These are phyloP conservation scores for Nakazawaea pomicola DNA, from an alignment of 805 yeast species.

Conservation along the genomic window DNA sequence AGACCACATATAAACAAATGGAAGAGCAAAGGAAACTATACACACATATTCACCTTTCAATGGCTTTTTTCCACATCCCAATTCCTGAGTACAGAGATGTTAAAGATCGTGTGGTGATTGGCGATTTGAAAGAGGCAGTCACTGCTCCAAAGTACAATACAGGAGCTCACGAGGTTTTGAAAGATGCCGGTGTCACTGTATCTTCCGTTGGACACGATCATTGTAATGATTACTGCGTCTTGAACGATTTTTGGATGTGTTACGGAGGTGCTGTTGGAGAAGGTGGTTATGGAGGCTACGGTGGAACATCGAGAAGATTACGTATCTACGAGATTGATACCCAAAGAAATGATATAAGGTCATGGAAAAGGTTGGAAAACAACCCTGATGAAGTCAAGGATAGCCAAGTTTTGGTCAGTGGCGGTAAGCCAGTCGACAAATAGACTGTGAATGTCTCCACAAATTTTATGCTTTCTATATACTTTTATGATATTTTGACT, in stretches of 20 bases:
- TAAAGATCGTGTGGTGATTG: constrained; percentile 43
- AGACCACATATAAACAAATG: constrained; percentile 26
- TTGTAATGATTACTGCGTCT: constrained; percentile 84
- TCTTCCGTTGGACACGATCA: constrained; percentile 93
- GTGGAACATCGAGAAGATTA: constrained; percentile 76
- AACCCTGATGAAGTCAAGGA: constrained; percentile 45
- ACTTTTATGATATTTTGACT: not conserved
- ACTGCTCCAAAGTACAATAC: constrained; percentile 75
- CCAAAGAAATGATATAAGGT: constrained; percentile 36
- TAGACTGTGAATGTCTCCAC: too few relatives aligned
- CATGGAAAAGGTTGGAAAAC: constrained; percentile 73
- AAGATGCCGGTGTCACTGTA: constrained; percentile 65
- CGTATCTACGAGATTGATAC: constrained; percentile 67
- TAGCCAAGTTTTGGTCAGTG: constrained; percentile 42
- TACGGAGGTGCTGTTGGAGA: constrained; percentile 94
- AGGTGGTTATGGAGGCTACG: constrained; percentile 95
- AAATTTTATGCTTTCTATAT: too few relatives aligned
- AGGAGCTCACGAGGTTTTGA: constrained; percentile 55
- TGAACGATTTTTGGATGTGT: constrained; percentile 74
- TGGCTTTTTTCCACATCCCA: constrained; percentile 96
- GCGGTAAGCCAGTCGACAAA: constrained; percentile 25
- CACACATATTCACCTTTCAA: constrained; percentile 47
- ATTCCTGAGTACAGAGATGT: constrained; percentile 71
- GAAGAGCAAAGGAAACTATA: constrained; percentile 27
- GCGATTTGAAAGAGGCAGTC: constrained; percentile 63